Percentiles rank a stretch among this genome's conserved stretches.
phyloP scores from a whole-genome alignment of 2,329 filamentous ascomycete species.

The Pezicula carpinea region DNA sequence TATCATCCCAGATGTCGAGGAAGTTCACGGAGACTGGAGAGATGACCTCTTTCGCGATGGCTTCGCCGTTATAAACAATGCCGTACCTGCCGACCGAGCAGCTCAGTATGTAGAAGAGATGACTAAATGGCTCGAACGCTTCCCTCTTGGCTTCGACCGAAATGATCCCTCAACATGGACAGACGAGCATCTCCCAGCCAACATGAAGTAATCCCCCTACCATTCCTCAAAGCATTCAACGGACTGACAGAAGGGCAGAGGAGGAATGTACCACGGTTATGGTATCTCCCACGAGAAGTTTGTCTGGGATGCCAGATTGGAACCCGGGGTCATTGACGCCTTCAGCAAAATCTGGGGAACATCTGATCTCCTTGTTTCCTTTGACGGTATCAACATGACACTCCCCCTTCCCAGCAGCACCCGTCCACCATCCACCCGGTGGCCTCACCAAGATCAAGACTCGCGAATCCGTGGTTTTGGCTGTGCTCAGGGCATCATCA shows the following conservation, averaged over 20 bases:
- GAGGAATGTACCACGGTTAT: conserved; percentile 36
- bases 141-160: conserved; percentile 30
- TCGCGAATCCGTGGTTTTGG: conserved; percentile 33
- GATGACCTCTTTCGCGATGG: conserved; percentile 27
- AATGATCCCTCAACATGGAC: conserved; percentile 31
- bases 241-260: conserved; percentile 7
- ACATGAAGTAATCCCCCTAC: conserved; percentile 22
- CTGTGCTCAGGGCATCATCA: conserved; percentile 40
- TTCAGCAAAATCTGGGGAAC: conserved; percentile 37
- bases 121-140: conserved; percentile 20
- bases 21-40: conserved; percentile 10
- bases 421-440: conserved; percentile 9
- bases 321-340: conserved; percentile 32
- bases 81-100: conserved; percentile 34
- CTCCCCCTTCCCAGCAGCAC: conserved; percentile 21
- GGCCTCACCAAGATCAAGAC: conserved; percentile 36
- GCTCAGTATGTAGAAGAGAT: conserved; percentile 19
- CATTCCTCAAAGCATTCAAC: too few relatives aligned
- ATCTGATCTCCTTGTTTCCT: conserved; percentile 39
- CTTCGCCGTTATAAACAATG: conserved; percentile 38
- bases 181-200: conserved; percentile 31
- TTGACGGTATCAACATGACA: conserved; percentile 39
- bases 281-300: conserved; percentile 35
- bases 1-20: not conserved
- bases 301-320: conserved; percentile 32